Evolutionary conservation across 2,329 filamentous ascomycete species (phyloP).

Genomic region (Cytospora leucostoma): DNA sequence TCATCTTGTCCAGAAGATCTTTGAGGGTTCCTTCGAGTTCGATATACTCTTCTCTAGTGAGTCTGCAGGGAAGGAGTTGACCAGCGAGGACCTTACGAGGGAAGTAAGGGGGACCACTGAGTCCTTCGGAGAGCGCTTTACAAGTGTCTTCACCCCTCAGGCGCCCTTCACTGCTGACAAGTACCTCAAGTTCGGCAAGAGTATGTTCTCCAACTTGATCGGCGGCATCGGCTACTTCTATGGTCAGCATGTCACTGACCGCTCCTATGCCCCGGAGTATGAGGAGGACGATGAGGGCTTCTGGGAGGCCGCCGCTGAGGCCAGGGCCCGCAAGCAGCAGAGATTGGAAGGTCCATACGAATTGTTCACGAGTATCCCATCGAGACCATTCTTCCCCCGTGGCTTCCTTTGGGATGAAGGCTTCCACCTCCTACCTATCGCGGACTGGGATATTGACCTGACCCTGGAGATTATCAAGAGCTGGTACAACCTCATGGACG

Average conservation of each 20-base stretch:
- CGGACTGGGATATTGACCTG: slow-evolving; percentile 92
- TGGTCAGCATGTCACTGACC: slow-evolving; percentile 83
- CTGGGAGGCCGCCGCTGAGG: slow-evolving; percentile 87
- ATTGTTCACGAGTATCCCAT: slow-evolving; percentile 89
- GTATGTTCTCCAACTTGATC: slow-evolving; percentile 90
- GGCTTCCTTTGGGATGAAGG: slow-evolving; percentile 99
- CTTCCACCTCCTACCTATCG: slow-evolving; percentile 87
- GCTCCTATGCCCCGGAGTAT: slow-evolving; percentile 88
- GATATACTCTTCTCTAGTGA: slow-evolving; percentile 87
- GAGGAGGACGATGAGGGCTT: slow-evolving; percentile 95
- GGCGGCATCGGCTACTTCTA: slow-evolving; percentile 96
- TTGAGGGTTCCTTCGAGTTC: slow-evolving; percentile 88
- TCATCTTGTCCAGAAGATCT: slow-evolving; percentile 89
- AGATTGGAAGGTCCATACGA: slow-evolving; percentile 79
- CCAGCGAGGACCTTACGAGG: slow-evolving; percentile 65
- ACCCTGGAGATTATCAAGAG: slow-evolving; percentile 85
- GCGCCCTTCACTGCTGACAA: slow-evolving; percentile 73
- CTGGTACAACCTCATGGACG: slow-evolving; percentile 96
- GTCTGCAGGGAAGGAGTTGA: slow-evolving; percentile 60
- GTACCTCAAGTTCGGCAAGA: slow-evolving; percentile 79
- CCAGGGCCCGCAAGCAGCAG: slow-evolving; percentile 68
- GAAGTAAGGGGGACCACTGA: slow-evolving; percentile 67
- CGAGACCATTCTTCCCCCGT: slow-evolving; percentile 91
- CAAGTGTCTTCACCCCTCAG: slow-evolving; percentile 69
- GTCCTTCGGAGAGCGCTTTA: slow-evolving; percentile 74